These are phyloP conservation scores for Filobasidium floriforme DNA, from an alignment of 768 basidiomycete species.

Conservation along the genomic window DNA sequence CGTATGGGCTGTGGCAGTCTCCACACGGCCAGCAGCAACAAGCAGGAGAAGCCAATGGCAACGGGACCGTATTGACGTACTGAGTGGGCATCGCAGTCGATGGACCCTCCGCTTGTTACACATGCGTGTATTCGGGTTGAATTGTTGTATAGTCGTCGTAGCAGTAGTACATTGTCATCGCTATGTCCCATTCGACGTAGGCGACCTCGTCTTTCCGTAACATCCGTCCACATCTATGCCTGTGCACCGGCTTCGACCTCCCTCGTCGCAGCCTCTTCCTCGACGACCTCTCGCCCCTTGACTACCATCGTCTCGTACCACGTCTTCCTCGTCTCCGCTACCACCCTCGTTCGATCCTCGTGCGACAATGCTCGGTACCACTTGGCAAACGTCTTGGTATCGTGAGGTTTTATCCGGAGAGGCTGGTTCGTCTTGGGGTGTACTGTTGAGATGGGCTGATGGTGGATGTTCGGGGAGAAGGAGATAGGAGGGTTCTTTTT, in stretches of 20 bases:
- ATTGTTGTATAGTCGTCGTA: too few species aligned
- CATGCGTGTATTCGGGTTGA: too few species aligned
- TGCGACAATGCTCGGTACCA: constrained; percentile 27
- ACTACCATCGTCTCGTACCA: constrained; percentile 35
- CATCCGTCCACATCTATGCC: neutral
- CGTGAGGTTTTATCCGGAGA: constrained; percentile 14
- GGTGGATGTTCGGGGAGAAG: constrained; percentile 18
- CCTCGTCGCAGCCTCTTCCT: constrained; percentile 3
- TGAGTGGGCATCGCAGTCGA: neutral
- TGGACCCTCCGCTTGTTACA: neutral
- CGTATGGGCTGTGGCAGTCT: constrained; percentile 67
- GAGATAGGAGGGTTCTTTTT: constrained; percentile 21
- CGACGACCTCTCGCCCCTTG: neutral
- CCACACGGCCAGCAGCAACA: neutral
- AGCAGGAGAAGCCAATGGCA: constrained; percentile 11
- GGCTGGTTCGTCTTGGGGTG: constrained; percentile 20
- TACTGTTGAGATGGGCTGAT: constrained; percentile 16
- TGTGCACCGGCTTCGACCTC: neutral
- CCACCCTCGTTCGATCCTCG: constrained; percentile 32
- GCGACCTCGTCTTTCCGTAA: neutral
- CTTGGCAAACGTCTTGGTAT: constrained; percentile 26
- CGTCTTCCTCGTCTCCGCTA: constrained; percentile 34
- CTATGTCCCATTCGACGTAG: neutral
- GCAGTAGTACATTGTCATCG: neutral
- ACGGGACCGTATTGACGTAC: constrained; percentile 4